Evolutionary conservation across 257 asterid genomes (phyloP).

Genomic region (Misopates orontium): DNA sequence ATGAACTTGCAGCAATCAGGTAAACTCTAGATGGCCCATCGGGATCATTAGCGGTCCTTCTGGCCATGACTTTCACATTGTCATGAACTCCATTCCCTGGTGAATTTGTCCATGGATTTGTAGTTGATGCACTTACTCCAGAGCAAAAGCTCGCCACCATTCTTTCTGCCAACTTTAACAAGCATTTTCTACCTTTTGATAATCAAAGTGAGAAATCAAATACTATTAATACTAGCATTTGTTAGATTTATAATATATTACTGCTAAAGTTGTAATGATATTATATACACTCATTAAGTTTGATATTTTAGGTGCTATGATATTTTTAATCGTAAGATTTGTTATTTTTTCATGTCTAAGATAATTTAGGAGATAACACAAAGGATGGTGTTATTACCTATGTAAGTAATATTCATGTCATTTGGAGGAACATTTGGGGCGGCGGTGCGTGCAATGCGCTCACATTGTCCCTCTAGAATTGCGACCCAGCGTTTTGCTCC

Average conservation of each 20-base stretch:
- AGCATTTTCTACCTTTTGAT: slow-evolving; percentile 24
- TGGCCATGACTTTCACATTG: slow-evolving; percentile 35
- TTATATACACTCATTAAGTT: too few species aligned
- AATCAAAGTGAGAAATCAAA: background rate
- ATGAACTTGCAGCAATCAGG: slow-evolving; percentile 39
- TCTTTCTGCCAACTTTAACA: slow-evolving; percentile 40
- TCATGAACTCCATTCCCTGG: slow-evolving; percentile 30
- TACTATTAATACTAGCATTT: too few species aligned
- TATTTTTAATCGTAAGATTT: too few species aligned
- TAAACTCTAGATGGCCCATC: slow-evolving; percentile 37
- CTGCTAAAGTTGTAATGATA: too few species aligned
- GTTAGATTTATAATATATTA: too few species aligned
- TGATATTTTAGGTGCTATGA: too few species aligned
- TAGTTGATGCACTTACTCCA: slow-evolving; percentile 31
- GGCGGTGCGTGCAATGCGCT: slow-evolving; percentile 32
- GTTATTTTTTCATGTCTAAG: too few species aligned
- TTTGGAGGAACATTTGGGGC: slow-evolving; percentile 12
- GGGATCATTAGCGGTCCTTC: slow-evolving; percentile 38
- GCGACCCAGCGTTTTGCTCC: slow-evolving; percentile 64
- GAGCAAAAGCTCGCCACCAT: slow-evolving; percentile 39
- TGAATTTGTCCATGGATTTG: slow-evolving; percentile 44
- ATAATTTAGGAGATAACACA: too few species aligned
- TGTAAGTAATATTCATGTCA: background rate
- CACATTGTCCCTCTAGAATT: slow-evolving; percentile 43
- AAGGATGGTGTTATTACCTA: slow-evolving; percentile 18